Conservation (phyloP, 164 flowering plant species). For the Liriodendron chinense region DNA sequence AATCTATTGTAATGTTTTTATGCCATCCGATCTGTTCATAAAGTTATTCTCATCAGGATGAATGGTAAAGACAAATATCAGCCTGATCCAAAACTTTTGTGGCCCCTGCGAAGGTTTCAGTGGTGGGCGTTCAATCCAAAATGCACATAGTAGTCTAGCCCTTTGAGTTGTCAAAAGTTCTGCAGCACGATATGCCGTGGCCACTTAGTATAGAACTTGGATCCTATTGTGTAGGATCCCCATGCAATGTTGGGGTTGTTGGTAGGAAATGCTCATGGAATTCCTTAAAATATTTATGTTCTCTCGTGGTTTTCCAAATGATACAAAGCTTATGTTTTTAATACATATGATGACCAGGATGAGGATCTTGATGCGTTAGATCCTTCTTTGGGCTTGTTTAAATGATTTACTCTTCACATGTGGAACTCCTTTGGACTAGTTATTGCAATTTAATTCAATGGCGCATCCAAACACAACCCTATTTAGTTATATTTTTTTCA, state of each 20-base stretch:
- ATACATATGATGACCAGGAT: too few species aligned
- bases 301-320: conserved; percentile 4
- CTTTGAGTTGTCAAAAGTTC: conserved; percentile 8
- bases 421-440: background rate
- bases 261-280: conserved; percentile 13
- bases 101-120: too few species aligned
- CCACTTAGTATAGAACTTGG: conserved; percentile 5
- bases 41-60: too few species aligned
- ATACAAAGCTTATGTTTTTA: background rate
- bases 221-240: conserved; percentile 3
- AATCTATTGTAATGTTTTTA: too few species aligned
- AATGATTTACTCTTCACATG: background rate
- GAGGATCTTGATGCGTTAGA: too few species aligned
- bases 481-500: too few species aligned
- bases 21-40: too few species aligned
- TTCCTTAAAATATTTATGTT: conserved; percentile 13
- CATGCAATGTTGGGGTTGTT: background rate
- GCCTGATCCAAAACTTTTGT: too few species aligned
- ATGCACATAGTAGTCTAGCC: background rate
- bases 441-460: too few species aligned
- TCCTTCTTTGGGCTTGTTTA: background rate
- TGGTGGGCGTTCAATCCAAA: too few species aligned
- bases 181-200: conserved; percentile 5
- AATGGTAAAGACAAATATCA: too few species aligned
- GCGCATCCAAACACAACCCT: too few species aligned